Percentiles rank a stretch among this genome's conserved stretches.
phyloP scores from a whole-genome alignment of 805 yeast species.

The Nakazawaea wickerhamii region DNA sequence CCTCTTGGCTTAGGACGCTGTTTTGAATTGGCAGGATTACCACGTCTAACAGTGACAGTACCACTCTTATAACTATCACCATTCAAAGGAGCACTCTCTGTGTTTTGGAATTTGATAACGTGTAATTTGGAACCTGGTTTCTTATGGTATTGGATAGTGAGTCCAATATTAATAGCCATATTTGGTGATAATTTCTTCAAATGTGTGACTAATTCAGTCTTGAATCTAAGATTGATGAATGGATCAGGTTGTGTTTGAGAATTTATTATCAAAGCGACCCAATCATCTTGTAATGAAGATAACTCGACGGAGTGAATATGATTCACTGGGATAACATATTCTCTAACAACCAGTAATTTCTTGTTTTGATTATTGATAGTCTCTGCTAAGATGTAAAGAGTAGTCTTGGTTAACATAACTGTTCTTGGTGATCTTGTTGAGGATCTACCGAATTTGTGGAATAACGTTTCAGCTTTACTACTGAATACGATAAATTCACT shows the following conservation, averaged over 20 bases:
- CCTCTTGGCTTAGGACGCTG: conserved; percentile 75
- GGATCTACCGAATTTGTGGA: conserved; percentile 89
- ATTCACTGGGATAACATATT: conserved; percentile 54
- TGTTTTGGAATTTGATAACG: conserved; percentile 61
- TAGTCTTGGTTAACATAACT: conserved; percentile 58
- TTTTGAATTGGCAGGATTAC: conserved; percentile 67
- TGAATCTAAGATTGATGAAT: conserved; percentile 73
- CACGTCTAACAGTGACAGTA: conserved; percentile 73
- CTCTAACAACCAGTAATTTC: conserved; percentile 51
- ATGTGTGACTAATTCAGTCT: conserved; percentile 82
- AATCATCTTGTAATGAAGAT: conserved; percentile 81
- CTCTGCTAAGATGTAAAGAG: conserved; percentile 70
- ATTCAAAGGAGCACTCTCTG: conserved; percentile 55
- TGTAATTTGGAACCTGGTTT: conserved; percentile 80
- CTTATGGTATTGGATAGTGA: conserved; percentile 77
- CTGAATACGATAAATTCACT: conserved; percentile 72
- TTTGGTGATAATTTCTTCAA: conserved; percentile 56
- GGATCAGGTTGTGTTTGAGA: conserved; percentile 66
- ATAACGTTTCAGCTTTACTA: conserved; percentile 71
- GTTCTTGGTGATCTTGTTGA: conserved; percentile 72
- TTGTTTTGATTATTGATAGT: conserved; percentile 51
- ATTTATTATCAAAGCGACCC: conserved; percentile 70
- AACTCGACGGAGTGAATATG: conserved; percentile 59
- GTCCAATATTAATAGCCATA: conserved; percentile 59
- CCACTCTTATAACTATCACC: conserved; percentile 86